These are phyloP conservation scores for Artemisia tridentata DNA, from an alignment of 129 eudicot genomes.

Conservation along the genomic window DNA sequence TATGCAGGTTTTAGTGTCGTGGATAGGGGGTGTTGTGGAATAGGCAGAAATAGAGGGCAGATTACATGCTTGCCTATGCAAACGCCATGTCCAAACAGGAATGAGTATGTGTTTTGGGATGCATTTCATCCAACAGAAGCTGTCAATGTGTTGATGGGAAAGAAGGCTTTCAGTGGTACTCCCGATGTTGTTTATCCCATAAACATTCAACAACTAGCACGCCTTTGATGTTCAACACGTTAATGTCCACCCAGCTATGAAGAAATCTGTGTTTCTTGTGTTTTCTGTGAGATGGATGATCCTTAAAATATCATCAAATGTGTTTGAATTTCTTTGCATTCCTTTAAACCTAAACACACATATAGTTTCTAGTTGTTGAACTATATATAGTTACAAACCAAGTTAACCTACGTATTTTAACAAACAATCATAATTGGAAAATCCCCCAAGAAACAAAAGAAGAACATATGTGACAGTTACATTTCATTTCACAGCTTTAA, in stretches of 20 bases:
- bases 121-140: constrained; percentile 95
- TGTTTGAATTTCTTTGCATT: constrained; percentile 11
- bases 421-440: not conserved
- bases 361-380: not conserved
- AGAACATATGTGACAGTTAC: too few relatives aligned
- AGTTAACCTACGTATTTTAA: not conserved
- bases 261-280: constrained; percentile 36
- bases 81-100: constrained; percentile 66
- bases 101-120: constrained; percentile 83
- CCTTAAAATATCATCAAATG: constrained; percentile 24
- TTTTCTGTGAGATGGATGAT: constrained; percentile 25
- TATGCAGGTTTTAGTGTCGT: constrained; percentile 65
- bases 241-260: constrained; percentile 17
- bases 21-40: constrained; percentile 82
- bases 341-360: constrained; percentile 1
- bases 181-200: constrained; percentile 57
- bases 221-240: constrained; percentile 32
- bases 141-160: constrained; percentile 72
- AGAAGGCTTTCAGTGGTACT: constrained; percentile 61
- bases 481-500: too few relatives aligned
- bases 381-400: too few relatives aligned
- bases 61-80: constrained; percentile 87
- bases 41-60: constrained; percentile 86
- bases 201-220: constrained; percentile 80
- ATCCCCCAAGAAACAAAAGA: not conserved